A percentile compares a stretch with the other conserved stretches of the same genome.
Evolutionary conservation across 306 rosid genomes (phyloP).

Genomic region (Leucaena leucocephala): DNA sequence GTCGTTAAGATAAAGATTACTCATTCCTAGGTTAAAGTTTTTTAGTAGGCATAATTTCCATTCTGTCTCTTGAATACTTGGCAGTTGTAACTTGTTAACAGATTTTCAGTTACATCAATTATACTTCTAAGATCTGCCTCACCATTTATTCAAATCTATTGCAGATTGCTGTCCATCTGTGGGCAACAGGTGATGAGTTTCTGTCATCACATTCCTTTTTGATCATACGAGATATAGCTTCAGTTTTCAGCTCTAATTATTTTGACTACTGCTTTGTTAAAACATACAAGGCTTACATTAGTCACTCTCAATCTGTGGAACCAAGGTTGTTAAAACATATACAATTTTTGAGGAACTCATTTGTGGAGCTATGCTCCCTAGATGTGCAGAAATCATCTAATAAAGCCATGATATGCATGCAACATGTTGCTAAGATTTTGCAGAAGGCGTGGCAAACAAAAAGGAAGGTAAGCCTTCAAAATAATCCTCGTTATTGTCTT

Average conservation of each 20-base stretch:
- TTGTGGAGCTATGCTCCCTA: constrained; percentile 77
- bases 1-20: not conserved
- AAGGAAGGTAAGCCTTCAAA: constrained; percentile 54
- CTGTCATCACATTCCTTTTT: constrained; percentile 72
- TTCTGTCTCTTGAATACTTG: not conserved
- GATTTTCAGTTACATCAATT: not conserved
- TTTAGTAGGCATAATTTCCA: not conserved
- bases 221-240: constrained; percentile 66
- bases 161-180: constrained; percentile 83
- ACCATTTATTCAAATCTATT: constrained; percentile 40
- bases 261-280: constrained; percentile 81
- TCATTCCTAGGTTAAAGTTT: not conserved
- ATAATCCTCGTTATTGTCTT: constrained; percentile 24
- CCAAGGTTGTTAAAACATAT: constrained; percentile 54
- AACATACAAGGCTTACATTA: constrained; percentile 69
- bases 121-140: constrained; percentile 20
- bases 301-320: constrained; percentile 67
- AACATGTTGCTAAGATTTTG: constrained; percentile 69
- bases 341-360: constrained; percentile 69
- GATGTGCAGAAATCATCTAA: constrained; percentile 75
- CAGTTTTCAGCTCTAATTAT: constrained; percentile 55
- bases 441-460: constrained; percentile 72
- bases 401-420: constrained; percentile 61
- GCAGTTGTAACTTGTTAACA: not conserved
- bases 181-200: constrained; percentile 81